Conservation (phyloP, 192 early-diverging fungal genomes). For the Mortierella antarctica region DNA sequence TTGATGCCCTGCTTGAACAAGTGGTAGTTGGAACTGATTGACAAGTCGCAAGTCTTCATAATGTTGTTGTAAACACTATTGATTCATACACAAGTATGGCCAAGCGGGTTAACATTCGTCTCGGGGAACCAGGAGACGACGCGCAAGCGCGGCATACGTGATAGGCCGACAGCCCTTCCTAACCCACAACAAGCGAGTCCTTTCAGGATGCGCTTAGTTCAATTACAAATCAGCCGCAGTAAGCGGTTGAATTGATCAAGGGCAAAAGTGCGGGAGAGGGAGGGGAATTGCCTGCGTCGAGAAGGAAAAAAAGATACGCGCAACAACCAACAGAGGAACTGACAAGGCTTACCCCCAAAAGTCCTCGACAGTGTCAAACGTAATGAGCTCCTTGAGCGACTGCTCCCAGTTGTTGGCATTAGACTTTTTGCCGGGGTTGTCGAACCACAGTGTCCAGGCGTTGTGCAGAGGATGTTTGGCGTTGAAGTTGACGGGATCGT, state of each 20-base stretch:
- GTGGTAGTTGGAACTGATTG: conserved; percentile 90
- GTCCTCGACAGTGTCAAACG: conserved; percentile 94
- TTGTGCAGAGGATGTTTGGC: conserved; percentile 91
- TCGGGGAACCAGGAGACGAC: no score
- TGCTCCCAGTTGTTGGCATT: conserved; percentile 85
- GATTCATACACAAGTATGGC: neutral
- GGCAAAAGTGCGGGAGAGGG: neutral
- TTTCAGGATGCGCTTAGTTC: no score
- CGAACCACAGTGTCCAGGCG: conserved; percentile 96
- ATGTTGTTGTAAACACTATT: conserved; percentile 88
- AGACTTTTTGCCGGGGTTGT: conserved; percentile 84
- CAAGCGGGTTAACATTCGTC: neutral
- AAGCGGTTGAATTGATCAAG: neutral
- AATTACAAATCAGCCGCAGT: conserved; percentile 34
- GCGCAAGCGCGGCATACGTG: no score
- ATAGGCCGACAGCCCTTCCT: no score
- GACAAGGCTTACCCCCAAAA: conserved; percentile 88
- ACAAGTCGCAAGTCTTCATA: conserved; percentile 76
- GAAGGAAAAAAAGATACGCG: neutral
- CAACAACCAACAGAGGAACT: neutral
- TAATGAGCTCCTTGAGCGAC: conserved; percentile 90
- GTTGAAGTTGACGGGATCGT: conserved; percentile 64
- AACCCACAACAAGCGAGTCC: neutral
- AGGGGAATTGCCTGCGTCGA: neutral
- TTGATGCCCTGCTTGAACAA: conserved; percentile 93